Evolutionary conservation across 345 rosid species (phyloP).

Genomic region (Heritiera fomes): DNA sequence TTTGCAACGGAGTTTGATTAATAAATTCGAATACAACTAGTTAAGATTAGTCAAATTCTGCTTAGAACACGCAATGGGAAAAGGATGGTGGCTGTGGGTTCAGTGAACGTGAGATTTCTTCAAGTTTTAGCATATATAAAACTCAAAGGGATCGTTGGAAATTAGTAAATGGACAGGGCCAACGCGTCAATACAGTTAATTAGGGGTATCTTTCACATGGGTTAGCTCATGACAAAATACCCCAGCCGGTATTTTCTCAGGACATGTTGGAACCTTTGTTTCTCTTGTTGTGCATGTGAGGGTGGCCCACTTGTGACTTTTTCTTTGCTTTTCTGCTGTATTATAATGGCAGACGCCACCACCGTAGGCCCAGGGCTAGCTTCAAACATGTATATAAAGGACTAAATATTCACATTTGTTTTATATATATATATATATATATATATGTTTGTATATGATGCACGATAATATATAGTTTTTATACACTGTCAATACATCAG

Average conservation of each 20-base stretch:
- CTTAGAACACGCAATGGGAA: conserved; percentile 7
- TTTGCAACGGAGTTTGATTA: too few species aligned
- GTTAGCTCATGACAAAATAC: not conserved
- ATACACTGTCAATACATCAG: too few species aligned
- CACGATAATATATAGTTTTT: too few species aligned
- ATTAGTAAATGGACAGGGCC: not conserved
- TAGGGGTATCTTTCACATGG: conserved; percentile 64
- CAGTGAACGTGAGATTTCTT: conserved; percentile 8
- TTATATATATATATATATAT: too few species aligned
- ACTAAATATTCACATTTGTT: too few species aligned
- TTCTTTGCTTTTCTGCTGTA: not conserved
- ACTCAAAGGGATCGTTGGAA: not conserved
- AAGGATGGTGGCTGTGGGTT: not conserved
- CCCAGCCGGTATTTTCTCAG: not conserved
- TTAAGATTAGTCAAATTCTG: not conserved
- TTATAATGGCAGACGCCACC: not conserved
- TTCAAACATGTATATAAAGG: too few species aligned
- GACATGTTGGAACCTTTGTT: not conserved
- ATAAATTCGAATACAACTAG: too few species aligned
- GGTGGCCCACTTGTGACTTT: not conserved
- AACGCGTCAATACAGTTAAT: not conserved
- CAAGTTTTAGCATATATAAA: not conserved
- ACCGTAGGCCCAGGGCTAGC: too few species aligned
- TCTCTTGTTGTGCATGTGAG: not conserved
- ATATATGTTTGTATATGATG: too few species aligned